These are phyloP conservation scores for Auricularia sp. DNA, from an alignment of 768 basidiomycete genomes.

Conservation along the genomic window DNA sequence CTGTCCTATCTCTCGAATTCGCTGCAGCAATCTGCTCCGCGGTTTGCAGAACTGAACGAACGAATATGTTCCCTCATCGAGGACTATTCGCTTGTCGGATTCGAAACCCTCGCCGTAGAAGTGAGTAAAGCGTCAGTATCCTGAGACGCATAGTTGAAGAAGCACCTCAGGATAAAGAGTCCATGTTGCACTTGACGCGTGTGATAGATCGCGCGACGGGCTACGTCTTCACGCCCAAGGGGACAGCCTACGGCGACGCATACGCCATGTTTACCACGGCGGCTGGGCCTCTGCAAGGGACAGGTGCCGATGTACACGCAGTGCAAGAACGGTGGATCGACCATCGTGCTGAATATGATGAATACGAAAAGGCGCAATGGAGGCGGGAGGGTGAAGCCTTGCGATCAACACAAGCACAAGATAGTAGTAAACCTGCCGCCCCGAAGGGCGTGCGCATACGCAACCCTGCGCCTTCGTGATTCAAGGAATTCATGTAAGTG, in stretches of 20 bases:
- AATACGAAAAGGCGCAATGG: conserved; percentile 70
- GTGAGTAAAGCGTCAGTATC: conserved; percentile 28
- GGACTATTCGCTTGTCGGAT: conserved; percentile 86
- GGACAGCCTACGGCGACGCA: conserved; percentile 38
- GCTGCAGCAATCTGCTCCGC: conserved; percentile 53
- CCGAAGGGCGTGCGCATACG: not conserved
- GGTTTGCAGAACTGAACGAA: conserved; percentile 73
- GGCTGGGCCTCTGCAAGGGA: conserved; percentile 16
- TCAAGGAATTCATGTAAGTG: too few relatives aligned
- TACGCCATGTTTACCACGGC: conserved; percentile 54
- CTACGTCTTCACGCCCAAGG: conserved; percentile 50
- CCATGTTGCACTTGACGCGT: conserved; percentile 82
- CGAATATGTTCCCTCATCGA: conserved; percentile 88
- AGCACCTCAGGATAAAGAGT: conserved; percentile 67
- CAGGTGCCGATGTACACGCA: conserved; percentile 42
- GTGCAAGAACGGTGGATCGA: conserved; percentile 96
- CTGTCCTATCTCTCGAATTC: conserved; percentile 75
- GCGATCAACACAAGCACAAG: not conserved
- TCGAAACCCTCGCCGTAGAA: conserved; percentile 95
- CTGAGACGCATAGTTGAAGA: not conserved
- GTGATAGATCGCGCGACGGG: conserved; percentile 87
- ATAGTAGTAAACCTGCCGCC: not conserved
- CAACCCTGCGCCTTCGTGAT: not conserved
- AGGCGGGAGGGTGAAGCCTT: conserved; percentile 50
- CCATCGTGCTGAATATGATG: conserved; percentile 69